Evolutionary conservation across 805 yeast species (phyloP), one percentile per base, ranked within the genome.

Genomic region (Monosporozyma aquatica): DNA sequence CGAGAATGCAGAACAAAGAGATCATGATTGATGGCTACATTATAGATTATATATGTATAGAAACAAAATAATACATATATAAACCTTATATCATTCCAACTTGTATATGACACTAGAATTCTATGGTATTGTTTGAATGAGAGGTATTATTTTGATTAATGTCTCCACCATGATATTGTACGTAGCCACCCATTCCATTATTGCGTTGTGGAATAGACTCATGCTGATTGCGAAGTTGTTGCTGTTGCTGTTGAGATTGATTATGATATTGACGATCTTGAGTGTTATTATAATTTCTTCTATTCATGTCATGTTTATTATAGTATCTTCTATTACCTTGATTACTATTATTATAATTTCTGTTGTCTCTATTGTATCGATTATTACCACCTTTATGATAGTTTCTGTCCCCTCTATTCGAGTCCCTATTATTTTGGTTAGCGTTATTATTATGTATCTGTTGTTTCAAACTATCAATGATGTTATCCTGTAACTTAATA

Each of bases 381-480:
- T n/a, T 42, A 18, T 62, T 48, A n/a, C 46, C 43, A 21, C 53
- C 58, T 37, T 57, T 54, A 43, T 55, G 52, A 40, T 63, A 54
- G 45, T 58, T 61, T 49, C 63, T 54, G 41, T 64, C 59, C 25
- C 56, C 55, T 48, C 62, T 47, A 18, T 37, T 24, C 20, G 48
- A 45, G 17, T 66, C 69, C 58, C 67, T 69, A 34, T 37, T 45
- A 25, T 48, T 46, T 21, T 42, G 42, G 14, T 47, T 45, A 72
- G 47, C 74, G 71, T 66, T 70, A 65, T 57, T 69, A 66, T 55
- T 73, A 49, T 68, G 62, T 50, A 73, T 75, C 51, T 76, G 82
- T 51, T 79, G 84, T 57, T 80, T 82, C 47, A 84, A 83, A 48
- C 78, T 75, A 51, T 80, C 87, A 69, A 84, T 83, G 33, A 82